These are phyloP conservation scores for Starmerella vitae DNA, from an alignment of 805 yeast species.

Conservation along the genomic window DNA sequence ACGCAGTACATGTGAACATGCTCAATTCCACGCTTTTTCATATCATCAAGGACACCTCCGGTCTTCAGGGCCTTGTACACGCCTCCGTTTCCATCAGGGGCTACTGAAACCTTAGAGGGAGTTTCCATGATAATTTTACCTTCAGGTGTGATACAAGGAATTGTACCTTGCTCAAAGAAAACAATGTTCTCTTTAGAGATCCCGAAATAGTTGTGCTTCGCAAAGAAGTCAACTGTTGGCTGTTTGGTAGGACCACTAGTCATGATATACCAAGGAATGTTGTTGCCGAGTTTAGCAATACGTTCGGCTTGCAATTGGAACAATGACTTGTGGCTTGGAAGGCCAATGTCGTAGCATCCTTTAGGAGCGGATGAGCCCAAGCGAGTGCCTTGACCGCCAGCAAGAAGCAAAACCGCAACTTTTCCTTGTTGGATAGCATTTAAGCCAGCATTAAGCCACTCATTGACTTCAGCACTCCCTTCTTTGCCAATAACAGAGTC, in stretches of 20 bases:
- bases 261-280: slow-evolving; percentile 86
- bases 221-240: slow-evolving; percentile 61
- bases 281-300: slow-evolving; percentile 36
- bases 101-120: slow-evolving; percentile 46
- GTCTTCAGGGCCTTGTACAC: slow-evolving; percentile 67
- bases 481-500: slow-evolving; percentile 24
- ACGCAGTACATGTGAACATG: slow-evolving; percentile 96
- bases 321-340: slow-evolving; percentile 71
- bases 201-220: slow-evolving; percentile 55
- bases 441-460: slow-evolving; percentile 45
- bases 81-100: slow-evolving; percentile 99
- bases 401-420: slow-evolving; percentile 85
- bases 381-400: slow-evolving; percentile 98
- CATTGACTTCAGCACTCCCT: slow-evolving; percentile 22
- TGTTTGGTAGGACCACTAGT: slow-evolving; percentile 77
- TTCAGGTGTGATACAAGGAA: slow-evolving; percentile 68
- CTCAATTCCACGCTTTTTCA: slow-evolving; percentile 52
- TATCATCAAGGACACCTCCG: slow-evolving; percentile 54
- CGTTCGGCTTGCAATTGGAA: slow-evolving; percentile 92
- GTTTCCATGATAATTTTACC: slow-evolving; percentile 63
- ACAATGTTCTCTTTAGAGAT: slow-evolving; percentile 43
- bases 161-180: slow-evolving; percentile 88
- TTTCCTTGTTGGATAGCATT: slow-evolving; percentile 53
- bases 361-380: slow-evolving; percentile 83
- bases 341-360: slow-evolving; percentile 80